A percentile compares a stretch with the other conserved stretches of the same genome.
phyloP scores from a whole-genome alignment of 768 basidiomycete species.

The Podaxis carcinomalis region DNA sequence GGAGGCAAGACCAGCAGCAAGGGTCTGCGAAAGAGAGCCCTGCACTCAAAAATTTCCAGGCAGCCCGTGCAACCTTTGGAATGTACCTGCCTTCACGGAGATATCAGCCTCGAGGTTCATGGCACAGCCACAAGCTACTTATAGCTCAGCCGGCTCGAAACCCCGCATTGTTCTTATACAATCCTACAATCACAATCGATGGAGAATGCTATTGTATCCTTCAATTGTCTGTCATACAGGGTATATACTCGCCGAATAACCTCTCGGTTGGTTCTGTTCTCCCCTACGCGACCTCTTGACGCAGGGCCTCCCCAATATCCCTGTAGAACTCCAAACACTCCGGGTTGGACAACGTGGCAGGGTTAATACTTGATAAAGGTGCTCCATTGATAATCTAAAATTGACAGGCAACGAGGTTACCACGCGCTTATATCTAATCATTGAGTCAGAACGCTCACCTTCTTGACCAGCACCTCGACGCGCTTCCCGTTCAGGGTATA shows the following conservation, averaged over 20 bases:
- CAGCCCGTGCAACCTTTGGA: background rate
- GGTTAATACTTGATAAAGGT: slow-evolving; percentile 61
- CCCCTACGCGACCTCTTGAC: slow-evolving; percentile 36
- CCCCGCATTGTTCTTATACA: slow-evolving; percentile 9
- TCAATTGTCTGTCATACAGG: background rate
- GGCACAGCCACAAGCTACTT: slow-evolving; percentile 21
- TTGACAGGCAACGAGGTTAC: slow-evolving; percentile 10
- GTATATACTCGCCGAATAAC: background rate
- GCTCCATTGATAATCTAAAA: slow-evolving; percentile 75
- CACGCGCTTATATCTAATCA: slow-evolving; percentile 14
- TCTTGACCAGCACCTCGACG: slow-evolving; percentile 76
- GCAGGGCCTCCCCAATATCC: slow-evolving; percentile 45
- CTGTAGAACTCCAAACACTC: slow-evolving; percentile 63
- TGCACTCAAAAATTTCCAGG: slow-evolving; percentile 21
- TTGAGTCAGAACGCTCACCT: slow-evolving; percentile 35
- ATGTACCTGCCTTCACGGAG: slow-evolving; percentile 14
- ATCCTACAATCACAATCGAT: background rate
- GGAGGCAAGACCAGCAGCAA: slow-evolving; percentile 16
- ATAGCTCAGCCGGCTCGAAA: slow-evolving; percentile 3
- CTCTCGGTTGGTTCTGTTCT: background rate
- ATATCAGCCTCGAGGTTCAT: slow-evolving; percentile 28
- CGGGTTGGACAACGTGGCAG: slow-evolving; percentile 69
- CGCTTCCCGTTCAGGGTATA: slow-evolving; percentile 81
- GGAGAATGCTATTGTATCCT: background rate
- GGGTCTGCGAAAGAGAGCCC: slow-evolving; percentile 17